phyloP scores from a whole-genome alignment of 257 asterid genomes.

The Solanum microdontum region DNA sequence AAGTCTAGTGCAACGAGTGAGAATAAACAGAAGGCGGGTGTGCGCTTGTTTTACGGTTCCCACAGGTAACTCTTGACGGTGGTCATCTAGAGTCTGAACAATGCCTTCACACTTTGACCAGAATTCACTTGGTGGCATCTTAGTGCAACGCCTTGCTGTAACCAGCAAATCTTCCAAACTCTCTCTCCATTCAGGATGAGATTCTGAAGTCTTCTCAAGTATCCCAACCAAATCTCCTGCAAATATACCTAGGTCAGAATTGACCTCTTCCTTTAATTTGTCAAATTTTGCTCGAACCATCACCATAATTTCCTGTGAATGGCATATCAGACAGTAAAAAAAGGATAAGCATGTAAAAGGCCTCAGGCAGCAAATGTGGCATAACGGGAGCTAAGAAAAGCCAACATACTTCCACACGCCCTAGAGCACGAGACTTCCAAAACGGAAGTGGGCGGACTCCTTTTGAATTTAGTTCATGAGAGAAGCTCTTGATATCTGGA shows the following conservation, averaged over 20 bases:
- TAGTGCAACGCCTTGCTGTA: constrained; percentile 73
- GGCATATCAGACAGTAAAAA: constrained; percentile 5
- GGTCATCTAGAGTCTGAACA: constrained; percentile 87
- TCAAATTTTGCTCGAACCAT: constrained; percentile 76
- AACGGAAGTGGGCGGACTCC: constrained; percentile 91
- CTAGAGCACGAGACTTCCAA: constrained; percentile 91
- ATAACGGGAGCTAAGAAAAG: constrained; percentile 10
- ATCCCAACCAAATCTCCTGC: constrained; percentile 84
- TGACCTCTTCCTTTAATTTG: constrained; percentile 72
- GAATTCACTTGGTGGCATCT: constrained; percentile 74
- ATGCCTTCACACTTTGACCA: constrained; percentile 84
- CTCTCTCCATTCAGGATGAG: constrained; percentile 61
- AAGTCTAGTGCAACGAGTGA: constrained; percentile 87
- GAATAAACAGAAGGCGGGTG: constrained; percentile 82
- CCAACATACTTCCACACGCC: constrained; percentile 70
- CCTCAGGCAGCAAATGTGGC: not conserved
- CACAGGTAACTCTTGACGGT: constrained; percentile 77
- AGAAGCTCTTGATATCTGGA: constrained; percentile 80
- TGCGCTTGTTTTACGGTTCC: constrained; percentile 76
- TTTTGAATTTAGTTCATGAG: constrained; percentile 90
- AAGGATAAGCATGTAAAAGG: constrained; percentile 7
- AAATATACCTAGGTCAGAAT: constrained; percentile 70
- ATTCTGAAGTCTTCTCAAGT: constrained; percentile 60
- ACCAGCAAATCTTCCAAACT: constrained; percentile 77
- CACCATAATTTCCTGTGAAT: constrained; percentile 61